Evolutionary conservation across 148 eudicot species (phyloP).

Genomic region (Spergularia marina): DNA sequence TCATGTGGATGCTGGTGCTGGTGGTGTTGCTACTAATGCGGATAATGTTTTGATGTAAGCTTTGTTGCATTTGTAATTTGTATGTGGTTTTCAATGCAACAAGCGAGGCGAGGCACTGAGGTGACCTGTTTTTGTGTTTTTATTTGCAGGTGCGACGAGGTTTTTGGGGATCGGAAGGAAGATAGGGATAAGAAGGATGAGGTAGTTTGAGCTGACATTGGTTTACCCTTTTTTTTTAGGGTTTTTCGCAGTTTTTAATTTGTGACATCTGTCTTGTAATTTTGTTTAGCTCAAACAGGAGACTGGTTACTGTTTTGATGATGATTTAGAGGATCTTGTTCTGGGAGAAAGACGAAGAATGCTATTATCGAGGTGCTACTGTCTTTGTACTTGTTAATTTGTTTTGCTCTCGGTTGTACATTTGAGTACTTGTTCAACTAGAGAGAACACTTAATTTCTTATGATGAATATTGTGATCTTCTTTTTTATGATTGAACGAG

Average conservation of each 20-base stretch:
- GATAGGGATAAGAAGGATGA: slow-evolving; percentile 11
- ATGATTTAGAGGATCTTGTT: slow-evolving; percentile 54
- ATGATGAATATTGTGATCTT: not conserved
- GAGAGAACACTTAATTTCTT: not conserved
- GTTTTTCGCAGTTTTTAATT: not conserved
- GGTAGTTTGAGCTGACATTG: not conserved
- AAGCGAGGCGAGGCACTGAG: not conserved
- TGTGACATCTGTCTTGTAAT: not conserved
- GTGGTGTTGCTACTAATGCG: not conserved
- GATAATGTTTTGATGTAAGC: slow-evolving; percentile 8
- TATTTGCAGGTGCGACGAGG: slow-evolving; percentile 2
- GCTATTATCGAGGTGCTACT: slow-evolving; percentile 61
- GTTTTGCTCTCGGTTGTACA: not conserved
- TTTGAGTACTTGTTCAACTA: not conserved
- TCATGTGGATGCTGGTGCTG: not conserved
- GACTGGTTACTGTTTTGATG: slow-evolving; percentile 36
- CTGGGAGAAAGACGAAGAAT: slow-evolving; percentile 53
- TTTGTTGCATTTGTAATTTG: too few species aligned
- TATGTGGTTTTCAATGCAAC: not conserved
- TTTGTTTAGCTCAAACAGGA: slow-evolving; percentile 25
- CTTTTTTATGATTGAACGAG: not conserved
- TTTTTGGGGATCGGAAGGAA: not conserved
- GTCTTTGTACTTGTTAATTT: not conserved
- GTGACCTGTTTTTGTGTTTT: not conserved
- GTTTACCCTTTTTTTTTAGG: too few species aligned